Conservation (phyloP, 306 rosid species). For the Gillenia trifoliata region DNA sequence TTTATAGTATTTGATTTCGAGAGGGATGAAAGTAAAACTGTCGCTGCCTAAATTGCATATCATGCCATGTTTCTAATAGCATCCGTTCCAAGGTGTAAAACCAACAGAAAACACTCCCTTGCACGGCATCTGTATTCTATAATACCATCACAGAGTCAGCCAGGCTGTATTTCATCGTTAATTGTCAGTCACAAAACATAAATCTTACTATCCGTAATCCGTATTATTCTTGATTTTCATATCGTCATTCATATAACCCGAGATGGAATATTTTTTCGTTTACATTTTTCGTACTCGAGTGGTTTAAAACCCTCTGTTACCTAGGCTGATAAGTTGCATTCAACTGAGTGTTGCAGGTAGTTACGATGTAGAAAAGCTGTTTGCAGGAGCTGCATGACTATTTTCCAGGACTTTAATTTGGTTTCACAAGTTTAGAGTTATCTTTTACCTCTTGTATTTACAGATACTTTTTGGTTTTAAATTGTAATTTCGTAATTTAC, state of each 20-base stretch:
- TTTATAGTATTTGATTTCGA: too few relatives aligned
- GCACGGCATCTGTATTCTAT: not conserved
- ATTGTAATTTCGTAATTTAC: too few relatives aligned
- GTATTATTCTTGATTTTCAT: not conserved
- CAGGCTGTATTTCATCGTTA: not conserved
- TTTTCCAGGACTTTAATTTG: not conserved
- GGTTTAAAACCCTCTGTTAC: too few relatives aligned
- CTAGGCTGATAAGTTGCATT: not conserved
- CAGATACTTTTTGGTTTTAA: not conserved
- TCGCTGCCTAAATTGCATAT: too few relatives aligned
- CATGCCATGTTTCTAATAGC: too few relatives aligned
- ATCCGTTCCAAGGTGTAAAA: too few relatives aligned
- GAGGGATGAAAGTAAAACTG: too few relatives aligned
- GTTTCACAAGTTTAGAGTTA: not conserved
- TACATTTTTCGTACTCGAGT: too few relatives aligned
- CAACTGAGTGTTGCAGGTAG: conserved; percentile 15
- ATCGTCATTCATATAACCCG: not conserved
- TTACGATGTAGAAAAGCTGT: not conserved
- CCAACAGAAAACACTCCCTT: too few relatives aligned
- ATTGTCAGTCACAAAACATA: not conserved
- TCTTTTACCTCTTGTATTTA: not conserved
- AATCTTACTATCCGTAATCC: not conserved
- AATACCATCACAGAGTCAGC: not conserved
- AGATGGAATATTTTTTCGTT: not conserved
- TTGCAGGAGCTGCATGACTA: not conserved